These are phyloP conservation scores for Tuber brumale DNA, from an alignment of 495 filamentous ascomycete species.

Conservation along the genomic window DNA sequence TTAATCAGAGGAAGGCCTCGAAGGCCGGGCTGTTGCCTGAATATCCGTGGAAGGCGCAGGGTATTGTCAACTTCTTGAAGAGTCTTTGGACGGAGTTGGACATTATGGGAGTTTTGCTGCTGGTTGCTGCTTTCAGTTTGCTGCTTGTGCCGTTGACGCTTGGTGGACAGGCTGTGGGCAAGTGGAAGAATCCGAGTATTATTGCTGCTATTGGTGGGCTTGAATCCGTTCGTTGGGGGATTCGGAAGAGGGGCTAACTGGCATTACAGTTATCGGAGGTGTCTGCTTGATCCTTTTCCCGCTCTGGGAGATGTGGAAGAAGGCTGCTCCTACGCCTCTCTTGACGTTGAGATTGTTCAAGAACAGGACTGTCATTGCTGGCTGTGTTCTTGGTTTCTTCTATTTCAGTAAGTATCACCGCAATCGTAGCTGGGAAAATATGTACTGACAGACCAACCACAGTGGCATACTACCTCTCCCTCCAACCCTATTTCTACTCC, in stretches of 20 bases:
- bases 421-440: constrained; percentile 35
- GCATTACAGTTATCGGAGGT: constrained; percentile 48
- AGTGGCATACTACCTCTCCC: constrained; percentile 60
- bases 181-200: constrained; percentile 54
- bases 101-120: constrained; percentile 52
- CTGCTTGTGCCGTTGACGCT: constrained; percentile 58
- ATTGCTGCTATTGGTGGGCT: constrained; percentile 43
- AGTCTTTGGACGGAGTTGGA: constrained; percentile 54
- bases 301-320: constrained; percentile 56
- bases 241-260: too few relatives aligned
- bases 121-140: constrained; percentile 54
- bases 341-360: constrained; percentile 56
- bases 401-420: constrained; percentile 48
- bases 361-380: constrained; percentile 56
- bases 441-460: constrained; percentile 22
- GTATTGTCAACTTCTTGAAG: constrained; percentile 42
- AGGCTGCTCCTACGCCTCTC: constrained; percentile 52
- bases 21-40: constrained; percentile 49
- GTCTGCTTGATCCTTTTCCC: constrained; percentile 53
- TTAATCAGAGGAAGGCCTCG: constrained; percentile 54
- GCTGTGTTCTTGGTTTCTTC: constrained; percentile 55
- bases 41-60: constrained; percentile 44
- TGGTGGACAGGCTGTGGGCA: constrained; percentile 47
- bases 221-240: background rate
- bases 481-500: constrained; percentile 62